Conservation (phyloP, 2,329 filamentous ascomycete genomes). For the Epichloe scottii region DNA sequence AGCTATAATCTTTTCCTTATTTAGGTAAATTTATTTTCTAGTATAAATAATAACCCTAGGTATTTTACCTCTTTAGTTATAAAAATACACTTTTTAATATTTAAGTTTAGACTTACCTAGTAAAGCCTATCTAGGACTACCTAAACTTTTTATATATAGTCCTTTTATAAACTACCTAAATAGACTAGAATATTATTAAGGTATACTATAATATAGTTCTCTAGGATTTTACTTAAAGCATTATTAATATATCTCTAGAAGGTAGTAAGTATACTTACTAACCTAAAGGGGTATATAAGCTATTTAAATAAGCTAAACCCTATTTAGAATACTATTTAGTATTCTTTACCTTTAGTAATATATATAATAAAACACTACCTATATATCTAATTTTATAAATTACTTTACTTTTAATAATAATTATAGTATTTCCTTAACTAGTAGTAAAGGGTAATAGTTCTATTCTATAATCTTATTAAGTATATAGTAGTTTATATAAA, state of each 20-base stretch:
- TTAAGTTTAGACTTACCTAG: no score
- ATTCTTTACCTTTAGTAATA: background rate
- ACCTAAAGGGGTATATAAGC: background rate
- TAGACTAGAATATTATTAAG: slow-evolving; percentile 1
- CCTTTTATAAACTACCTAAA: no score
- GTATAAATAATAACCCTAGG: no score
- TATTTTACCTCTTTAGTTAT: no score
- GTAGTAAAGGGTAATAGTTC: background rate
- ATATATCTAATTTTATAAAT: background rate
- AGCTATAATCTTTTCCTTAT: no score
- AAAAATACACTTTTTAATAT: no score
- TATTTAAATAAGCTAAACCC: background rate
- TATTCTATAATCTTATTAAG: slow-evolving; percentile 1
- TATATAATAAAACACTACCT: background rate
- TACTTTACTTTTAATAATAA: no score
- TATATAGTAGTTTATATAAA: background rate
- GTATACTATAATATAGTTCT: background rate
- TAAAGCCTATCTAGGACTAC: no score
- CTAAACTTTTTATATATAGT: no score
- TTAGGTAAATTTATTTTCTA: no score
- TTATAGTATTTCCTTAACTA: background rate
- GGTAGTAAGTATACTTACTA: background rate
- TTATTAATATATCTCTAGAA: slow-evolving; percentile 1
- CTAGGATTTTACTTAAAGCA: background rate
- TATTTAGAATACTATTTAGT: background rate